phyloP scores from a whole-genome alignment of 192 early-diverging fungal genomes.

The Piromyces finnis region DNA sequence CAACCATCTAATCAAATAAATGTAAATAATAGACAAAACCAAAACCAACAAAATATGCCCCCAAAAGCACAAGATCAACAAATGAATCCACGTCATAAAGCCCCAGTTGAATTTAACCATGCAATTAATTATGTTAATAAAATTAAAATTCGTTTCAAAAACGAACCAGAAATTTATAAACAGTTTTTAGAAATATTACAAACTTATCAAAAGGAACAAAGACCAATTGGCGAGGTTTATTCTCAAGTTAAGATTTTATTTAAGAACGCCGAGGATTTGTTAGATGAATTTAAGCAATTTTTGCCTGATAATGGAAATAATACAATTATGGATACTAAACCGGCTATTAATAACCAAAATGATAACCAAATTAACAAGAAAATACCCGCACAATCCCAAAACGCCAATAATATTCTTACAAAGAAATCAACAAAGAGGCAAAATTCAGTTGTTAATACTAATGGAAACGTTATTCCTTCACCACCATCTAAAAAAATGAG shows the following conservation, averaged over 20 bases:
- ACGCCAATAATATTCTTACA: conserved; percentile 3
- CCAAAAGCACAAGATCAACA: background rate
- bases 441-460: background rate
- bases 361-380: conserved; percentile 17
- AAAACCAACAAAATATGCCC: background rate
- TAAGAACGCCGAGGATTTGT: conserved; percentile 62
- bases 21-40: background rate
- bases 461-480: background rate
- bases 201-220: conserved; percentile 91
- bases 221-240: conserved; percentile 94
- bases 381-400: conserved; percentile 12
- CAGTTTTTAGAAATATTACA: conserved; percentile 95
- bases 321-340: background rate
- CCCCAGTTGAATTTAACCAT: conserved; percentile 89
- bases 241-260: conserved; percentile 83
- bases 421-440: conserved; percentile 1
- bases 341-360: conserved; percentile 22
- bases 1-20: too few species aligned
- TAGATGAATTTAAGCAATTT: conserved; percentile 98
- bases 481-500: background rate
- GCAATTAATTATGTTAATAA: conserved; percentile 99
- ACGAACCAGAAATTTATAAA: conserved; percentile 89
- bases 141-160: conserved; percentile 61
- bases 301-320: conserved; percentile 59
- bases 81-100: background rate